Percentiles rank a stretch among this genome's conserved stretches.
Conservation (phyloP, 129 eudicot genomes). For the Daucus carota region DH1_v3.0 NC_030386.2:26928001-26928500, state of each 20-base stretch:
- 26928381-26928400: neutral
- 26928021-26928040: slow-evolving; percentile 69
- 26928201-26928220: slow-evolving; percentile 45
- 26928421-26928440: slow-evolving; percentile 37
- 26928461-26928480: slow-evolving; percentile 67
- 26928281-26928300: slow-evolving; percentile 6
- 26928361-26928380: neutral
- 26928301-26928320: neutral
- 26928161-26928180: slow-evolving; percentile 65
- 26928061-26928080: slow-evolving; percentile 36
- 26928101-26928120: neutral
- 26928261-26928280: slow-evolving; percentile 61
- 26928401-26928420: slow-evolving; percentile 24
- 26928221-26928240: slow-evolving; percentile 62
- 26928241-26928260: slow-evolving; percentile 53
- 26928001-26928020: slow-evolving; percentile 25
- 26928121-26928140: neutral
- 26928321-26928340: neutral
- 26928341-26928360: neutral
- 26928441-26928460: slow-evolving; percentile 54
- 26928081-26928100: neutral
- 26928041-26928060: slow-evolving; percentile 69
- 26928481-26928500: slow-evolving; percentile 70
- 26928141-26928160: neutral
- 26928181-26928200: slow-evolving; percentile 58